These are phyloP conservation scores for Moricandia arvensis DNA, from an alignment of 345 rosid species.

Conservation along the genomic window DNA sequence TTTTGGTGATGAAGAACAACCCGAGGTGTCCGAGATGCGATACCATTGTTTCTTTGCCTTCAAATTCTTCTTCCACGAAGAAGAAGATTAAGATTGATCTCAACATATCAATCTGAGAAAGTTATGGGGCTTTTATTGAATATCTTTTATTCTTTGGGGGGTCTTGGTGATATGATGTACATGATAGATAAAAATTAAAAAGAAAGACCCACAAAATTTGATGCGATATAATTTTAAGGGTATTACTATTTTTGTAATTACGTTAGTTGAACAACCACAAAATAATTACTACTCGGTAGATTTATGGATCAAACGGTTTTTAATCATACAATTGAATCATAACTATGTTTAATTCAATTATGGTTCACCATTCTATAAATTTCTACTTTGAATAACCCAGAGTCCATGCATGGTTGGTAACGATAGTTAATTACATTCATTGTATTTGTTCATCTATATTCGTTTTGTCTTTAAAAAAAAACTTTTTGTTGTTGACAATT, in stretches of 20 bases:
- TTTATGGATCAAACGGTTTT: background rate
- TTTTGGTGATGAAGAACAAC: constrained; percentile 57
- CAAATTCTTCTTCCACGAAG: background rate
- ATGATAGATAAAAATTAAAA: constrained; percentile 28
- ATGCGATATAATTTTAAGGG: background rate
- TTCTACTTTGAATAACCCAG: background rate
- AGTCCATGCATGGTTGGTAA: constrained; percentile 26
- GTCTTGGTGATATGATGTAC: constrained; percentile 7
- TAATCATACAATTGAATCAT: background rate
- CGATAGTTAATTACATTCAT: constrained; percentile 22
- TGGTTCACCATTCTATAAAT: background rate
- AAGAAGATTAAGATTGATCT: constrained; percentile 75
- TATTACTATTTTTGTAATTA: background rate
- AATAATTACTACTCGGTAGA: background rate
- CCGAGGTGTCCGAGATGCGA: constrained; percentile 86
- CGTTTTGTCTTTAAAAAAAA: background rate
- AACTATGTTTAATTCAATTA: background rate
- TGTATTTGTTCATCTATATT: constrained; percentile 10
- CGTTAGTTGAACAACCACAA: background rate
- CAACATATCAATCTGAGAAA: constrained; percentile 62
- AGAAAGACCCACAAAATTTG: background rate
- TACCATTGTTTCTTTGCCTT: constrained; percentile 58
- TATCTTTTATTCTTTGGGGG: constrained; percentile 2
- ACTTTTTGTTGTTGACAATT: background rate
- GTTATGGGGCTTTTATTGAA: constrained; percentile 15